Evolutionary conservation across 148 eudicot genomes (phyloP).

Genomic region (Chenopodium berlandieri): DNA sequence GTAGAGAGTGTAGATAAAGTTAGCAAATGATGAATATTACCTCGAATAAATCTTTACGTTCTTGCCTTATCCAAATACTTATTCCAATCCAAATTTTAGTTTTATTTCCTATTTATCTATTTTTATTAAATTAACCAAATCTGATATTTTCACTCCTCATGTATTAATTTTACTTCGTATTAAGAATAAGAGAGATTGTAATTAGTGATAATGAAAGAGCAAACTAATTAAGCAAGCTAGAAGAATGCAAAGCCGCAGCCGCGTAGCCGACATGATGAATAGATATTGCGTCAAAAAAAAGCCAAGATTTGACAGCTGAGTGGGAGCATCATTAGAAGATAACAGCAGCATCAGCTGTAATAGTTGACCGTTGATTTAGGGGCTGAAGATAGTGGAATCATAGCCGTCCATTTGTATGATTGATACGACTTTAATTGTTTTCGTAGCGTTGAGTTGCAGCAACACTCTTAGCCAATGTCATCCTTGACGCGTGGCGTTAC

Average conservation of each 20-base stretch:
- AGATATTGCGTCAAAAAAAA: constrained; percentile 13
- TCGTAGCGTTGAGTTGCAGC: constrained; percentile 26
- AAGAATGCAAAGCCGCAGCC: neutral
- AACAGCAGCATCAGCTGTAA: constrained; percentile 5
- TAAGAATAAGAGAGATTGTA: no score
- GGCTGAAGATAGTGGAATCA: neutral
- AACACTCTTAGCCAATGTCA: constrained; percentile 14
- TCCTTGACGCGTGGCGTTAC: constrained; percentile 10
- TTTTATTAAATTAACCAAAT: no score
- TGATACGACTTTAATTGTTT: neutral
- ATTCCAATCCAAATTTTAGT: no score
- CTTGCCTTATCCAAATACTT: no score
- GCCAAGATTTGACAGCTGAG: constrained; percentile 13
- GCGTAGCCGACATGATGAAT: neutral
- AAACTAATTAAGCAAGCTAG: neutral
- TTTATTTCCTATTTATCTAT: no score
- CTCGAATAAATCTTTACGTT: no score
- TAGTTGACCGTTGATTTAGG: constrained; percentile 8
- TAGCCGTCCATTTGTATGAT: constrained; percentile 10
- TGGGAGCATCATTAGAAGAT: neutral
- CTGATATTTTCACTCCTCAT: no score
- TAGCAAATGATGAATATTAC: no score
- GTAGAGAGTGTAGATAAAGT: no score
- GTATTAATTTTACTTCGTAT: no score
- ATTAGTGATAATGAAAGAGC: no score